Evolutionary conservation across 1,284 basidiomycete genomes (phyloP).

Genomic region (Sporisorium exsertum): DNA sequence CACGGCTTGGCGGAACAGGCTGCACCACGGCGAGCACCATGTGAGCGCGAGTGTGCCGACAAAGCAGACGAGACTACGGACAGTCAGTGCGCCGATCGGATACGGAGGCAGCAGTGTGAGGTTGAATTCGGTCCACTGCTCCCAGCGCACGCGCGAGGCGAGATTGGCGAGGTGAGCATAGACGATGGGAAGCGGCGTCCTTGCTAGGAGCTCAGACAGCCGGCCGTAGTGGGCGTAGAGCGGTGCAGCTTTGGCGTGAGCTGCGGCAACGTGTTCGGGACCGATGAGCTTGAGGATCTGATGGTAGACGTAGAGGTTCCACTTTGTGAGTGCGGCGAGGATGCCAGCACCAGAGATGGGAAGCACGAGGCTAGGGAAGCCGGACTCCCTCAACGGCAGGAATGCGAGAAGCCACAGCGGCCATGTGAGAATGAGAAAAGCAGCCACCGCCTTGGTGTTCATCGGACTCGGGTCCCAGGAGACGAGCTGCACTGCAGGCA

Average conservation of each 20-base stretch:
- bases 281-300: constrained; percentile 29
- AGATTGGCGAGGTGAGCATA: constrained; percentile 8
- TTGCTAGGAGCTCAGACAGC: constrained; percentile 15
- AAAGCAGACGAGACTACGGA: constrained; percentile 61
- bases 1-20: constrained; percentile 61
- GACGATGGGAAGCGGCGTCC: constrained; percentile 25
- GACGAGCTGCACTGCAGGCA: constrained; percentile 51
- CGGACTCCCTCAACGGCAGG: constrained; percentile 46
- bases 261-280: constrained; percentile 12
- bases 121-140: constrained; percentile 43
- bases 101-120: constrained; percentile 61
- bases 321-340: neutral
- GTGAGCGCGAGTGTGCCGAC: constrained; percentile 62
- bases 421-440: constrained; percentile 64
- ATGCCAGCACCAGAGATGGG: constrained; percentile 43
- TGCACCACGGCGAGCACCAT: constrained; percentile 68
- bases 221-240: constrained; percentile 20
- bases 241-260: constrained; percentile 28
- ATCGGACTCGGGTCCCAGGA: constrained; percentile 53
- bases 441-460: constrained; percentile 49
- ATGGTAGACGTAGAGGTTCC: constrained; percentile 16
- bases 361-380: constrained; percentile 42
- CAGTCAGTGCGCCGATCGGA: constrained; percentile 60
- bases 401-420: constrained; percentile 64
- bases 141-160: constrained; percentile 13